Conservation (phyloP, 176 grass and related monocot genomes). For the Thalia dealbata region DNA sequence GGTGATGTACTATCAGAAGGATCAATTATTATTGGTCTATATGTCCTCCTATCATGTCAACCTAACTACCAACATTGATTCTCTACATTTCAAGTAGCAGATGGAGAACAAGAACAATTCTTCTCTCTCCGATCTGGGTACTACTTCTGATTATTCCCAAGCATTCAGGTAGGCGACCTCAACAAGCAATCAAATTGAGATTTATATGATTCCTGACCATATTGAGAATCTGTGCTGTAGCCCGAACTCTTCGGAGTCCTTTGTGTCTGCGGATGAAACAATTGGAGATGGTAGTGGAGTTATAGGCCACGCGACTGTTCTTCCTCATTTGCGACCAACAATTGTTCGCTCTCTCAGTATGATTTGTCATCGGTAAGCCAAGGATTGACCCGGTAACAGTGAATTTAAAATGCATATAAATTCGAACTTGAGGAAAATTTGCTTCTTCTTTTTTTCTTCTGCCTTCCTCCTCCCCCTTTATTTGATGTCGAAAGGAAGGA, state of each 20-base stretch:
- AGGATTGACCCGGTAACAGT: neutral
- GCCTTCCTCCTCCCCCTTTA: too few species aligned
- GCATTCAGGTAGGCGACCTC: constrained; percentile 39
- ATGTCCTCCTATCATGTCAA: neutral
- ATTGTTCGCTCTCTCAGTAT: neutral
- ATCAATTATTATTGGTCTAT: neutral
- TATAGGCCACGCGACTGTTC: too few species aligned
- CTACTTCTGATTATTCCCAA: constrained; percentile 37
- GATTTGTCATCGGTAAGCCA: neutral
- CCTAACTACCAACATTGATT: neutral
- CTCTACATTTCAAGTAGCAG: constrained; percentile 30
- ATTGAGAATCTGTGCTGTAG: neutral
- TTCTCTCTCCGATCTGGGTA: constrained; percentile 29
- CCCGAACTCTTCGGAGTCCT: too few species aligned
- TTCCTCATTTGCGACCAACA: too few species aligned
- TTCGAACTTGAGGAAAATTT: too few species aligned
- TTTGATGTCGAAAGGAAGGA: too few species aligned
- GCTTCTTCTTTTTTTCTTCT: too few species aligned
- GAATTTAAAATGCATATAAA: too few species aligned
- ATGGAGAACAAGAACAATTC: too few species aligned
- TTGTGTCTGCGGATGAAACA: too few species aligned
- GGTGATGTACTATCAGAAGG: constrained; percentile 8
- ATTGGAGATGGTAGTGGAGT: too few species aligned
- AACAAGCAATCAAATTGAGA: neutral
- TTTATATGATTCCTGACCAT: neutral